Evolutionary conservation across 169 alveolate species (phyloP).

Genomic region (Babesia ovis): DNA sequence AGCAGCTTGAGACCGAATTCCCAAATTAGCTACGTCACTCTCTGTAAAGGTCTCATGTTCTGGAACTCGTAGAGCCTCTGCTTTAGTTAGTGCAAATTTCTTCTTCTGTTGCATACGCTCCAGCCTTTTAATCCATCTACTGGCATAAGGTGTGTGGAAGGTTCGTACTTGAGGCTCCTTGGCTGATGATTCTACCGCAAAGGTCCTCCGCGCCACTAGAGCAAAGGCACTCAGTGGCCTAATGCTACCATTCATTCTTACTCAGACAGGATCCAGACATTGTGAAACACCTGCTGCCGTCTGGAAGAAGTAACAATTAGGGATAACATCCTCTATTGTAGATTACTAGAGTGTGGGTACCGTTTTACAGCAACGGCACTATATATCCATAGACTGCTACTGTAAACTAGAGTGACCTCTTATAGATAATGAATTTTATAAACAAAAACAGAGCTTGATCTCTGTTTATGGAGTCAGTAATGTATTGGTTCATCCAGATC

Average conservation of each 20-base stretch:
- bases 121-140: conserved; percentile 65
- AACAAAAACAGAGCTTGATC: neutral
- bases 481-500: conserved; percentile 79
- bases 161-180: conserved; percentile 7
- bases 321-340: neutral
- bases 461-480: conserved; percentile 39
- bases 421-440: neutral
- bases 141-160: conserved; percentile 50
- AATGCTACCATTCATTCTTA: conserved; percentile 17
- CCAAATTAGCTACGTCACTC: conserved; percentile 20
- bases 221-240: conserved; percentile 17
- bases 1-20: conserved; percentile 29
- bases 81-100: conserved; percentile 21
- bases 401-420: neutral
- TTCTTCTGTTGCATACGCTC: conserved; percentile 55
- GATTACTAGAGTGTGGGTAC: neutral
- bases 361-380: too few relatives aligned
- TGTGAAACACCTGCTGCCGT: neutral
- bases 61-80: conserved; percentile 42
- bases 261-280: conserved; percentile 8
- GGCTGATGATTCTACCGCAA: neutral
- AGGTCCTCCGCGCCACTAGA: conserved; percentile 14
- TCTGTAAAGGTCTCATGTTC: conserved; percentile 58
- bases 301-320: neutral
- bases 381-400: neutral